Conservation (phyloP, 805 yeast genomes). For the Wickerhamiella siamensis region DNA sequence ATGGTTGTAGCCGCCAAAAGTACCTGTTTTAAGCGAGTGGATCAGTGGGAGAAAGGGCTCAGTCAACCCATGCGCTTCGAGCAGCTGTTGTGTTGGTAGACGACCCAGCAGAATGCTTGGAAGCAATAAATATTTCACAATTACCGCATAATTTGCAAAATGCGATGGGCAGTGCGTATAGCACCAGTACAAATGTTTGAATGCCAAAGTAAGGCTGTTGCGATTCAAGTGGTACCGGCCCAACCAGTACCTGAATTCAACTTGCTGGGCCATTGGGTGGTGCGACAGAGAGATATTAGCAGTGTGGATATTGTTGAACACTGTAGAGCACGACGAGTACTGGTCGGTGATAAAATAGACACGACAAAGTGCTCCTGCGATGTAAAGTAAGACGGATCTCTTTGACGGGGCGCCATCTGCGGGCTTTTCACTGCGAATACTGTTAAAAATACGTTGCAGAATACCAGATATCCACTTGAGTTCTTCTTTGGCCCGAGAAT, state of each 20-base stretch:
- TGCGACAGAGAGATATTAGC: conserved; percentile 5
- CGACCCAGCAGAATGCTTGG: conserved; percentile 41
- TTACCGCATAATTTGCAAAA: conserved; percentile 27
- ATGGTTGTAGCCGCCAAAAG: conserved; percentile 25
- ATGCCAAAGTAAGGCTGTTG: conserved; percentile 9
- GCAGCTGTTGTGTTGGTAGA: conserved; percentile 28
- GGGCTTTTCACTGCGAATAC: conserved; percentile 37
- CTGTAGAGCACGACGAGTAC: conserved; percentile 38
- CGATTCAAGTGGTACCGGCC: conserved; percentile 25
- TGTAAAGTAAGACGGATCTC: conserved; percentile 36
- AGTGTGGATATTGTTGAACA: conserved; percentile 70
- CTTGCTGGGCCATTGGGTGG: conserved; percentile 14
- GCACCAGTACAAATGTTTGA: conserved; percentile 40
- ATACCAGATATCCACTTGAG: conserved; percentile 37
- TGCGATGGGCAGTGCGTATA: conserved; percentile 28
- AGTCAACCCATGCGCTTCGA: conserved; percentile 20
- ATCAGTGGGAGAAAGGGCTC: conserved; percentile 29
- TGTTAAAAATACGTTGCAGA: conserved; percentile 44
- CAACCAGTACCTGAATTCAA: conserved; percentile 20
- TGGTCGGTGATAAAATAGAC: conserved; percentile 34
- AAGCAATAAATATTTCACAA: conserved; percentile 39
- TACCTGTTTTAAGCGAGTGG: conserved; percentile 31
- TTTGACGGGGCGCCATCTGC: conserved; percentile 24
- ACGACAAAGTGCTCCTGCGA: conserved; percentile 42
- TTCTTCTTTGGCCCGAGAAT: conserved; percentile 5